Evolutionary conservation across 129 eudicot genomes (phyloP).

Genomic region (Centrapalus pauciflorus): DNA sequence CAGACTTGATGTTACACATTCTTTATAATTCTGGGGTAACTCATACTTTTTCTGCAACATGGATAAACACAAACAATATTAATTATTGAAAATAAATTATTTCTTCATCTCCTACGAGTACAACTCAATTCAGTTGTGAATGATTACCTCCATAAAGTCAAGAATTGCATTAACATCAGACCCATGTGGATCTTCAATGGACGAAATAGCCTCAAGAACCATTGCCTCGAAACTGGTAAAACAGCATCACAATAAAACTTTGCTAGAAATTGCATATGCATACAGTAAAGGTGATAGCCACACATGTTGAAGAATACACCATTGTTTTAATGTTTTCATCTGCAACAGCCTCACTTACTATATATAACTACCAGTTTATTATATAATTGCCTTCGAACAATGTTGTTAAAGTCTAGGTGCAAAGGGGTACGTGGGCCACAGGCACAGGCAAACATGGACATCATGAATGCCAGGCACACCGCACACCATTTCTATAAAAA

Average conservation of each 20-base stretch:
- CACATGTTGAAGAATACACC: background rate
- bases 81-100: background rate
- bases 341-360: background rate
- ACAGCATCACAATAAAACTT: background rate
- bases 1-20: slow-evolving; percentile 22
- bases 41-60: slow-evolving; percentile 35
- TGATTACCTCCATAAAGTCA: slow-evolving; percentile 44
- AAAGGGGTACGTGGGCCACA: too few species aligned
- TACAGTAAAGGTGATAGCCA: background rate
- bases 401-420: too few species aligned
- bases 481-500: too few species aligned
- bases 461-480: too few species aligned
- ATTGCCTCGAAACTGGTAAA: slow-evolving; percentile 29
- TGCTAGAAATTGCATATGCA: background rate
- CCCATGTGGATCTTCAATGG: slow-evolving; percentile 33
- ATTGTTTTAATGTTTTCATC: background rate
- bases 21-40: slow-evolving; percentile 34
- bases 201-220: slow-evolving; percentile 44
- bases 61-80: slow-evolving; percentile 6
- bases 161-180: slow-evolving; percentile 31
- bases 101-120: too few species aligned
- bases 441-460: too few species aligned
- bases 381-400: background rate
- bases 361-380: background rate
- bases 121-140: too few species aligned